phyloP scores from a whole-genome alignment of 305 asterid species.

The Rubia peregrina region DNA sequence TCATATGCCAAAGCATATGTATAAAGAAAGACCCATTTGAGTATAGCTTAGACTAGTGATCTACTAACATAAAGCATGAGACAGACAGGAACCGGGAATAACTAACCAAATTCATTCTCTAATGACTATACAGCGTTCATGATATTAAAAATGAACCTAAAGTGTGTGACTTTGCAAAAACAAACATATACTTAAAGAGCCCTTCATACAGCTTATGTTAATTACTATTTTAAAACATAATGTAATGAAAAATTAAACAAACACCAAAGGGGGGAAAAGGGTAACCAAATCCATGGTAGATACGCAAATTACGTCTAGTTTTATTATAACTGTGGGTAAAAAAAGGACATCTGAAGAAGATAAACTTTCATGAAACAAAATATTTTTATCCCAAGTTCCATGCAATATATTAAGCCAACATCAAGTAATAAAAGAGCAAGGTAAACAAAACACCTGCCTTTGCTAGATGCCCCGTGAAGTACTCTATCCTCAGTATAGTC shows the following conservation, averaged over 20 bases:
- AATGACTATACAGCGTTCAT: not conserved
- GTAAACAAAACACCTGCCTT: constrained; percentile 38
- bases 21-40: not conserved
- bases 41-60: not conserved
- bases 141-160: too few species aligned
- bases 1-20: not conserved
- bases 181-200: not conserved
- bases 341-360: not conserved
- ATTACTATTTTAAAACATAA: not conserved
- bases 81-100: not conserved
- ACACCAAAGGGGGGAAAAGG: not conserved
- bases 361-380: constrained; percentile 2
- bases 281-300: not conserved
- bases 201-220: not conserved
- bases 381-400: not conserved
- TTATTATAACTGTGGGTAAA: not conserved
- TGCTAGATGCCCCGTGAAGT: constrained; percentile 21
- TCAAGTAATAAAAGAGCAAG: constrained; percentile 7
- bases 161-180: too few species aligned
- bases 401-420: constrained; percentile 1
- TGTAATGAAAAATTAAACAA: not conserved
- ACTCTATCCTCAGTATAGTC: constrained; percentile 56
- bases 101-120: not conserved
- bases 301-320: not conserved
- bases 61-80: not conserved